Base-by-base conservation (phyloP, 2,329 filamentous ascomycete species). In the Neofusicoccum sp. region DNA sequence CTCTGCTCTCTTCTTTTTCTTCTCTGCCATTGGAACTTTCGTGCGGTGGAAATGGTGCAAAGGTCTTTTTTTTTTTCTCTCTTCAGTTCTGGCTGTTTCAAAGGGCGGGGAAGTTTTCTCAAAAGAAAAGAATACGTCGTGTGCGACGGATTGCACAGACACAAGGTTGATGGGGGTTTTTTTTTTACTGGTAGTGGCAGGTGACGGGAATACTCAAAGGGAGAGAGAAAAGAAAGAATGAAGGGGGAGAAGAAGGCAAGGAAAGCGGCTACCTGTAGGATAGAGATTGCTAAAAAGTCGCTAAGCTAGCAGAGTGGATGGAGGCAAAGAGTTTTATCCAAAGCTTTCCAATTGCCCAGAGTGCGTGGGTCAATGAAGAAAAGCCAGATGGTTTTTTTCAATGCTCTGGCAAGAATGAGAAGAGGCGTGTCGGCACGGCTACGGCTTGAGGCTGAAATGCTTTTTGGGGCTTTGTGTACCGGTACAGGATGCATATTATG, bases 241-340 rank as follows among this genome's bases (percentile, higher is more conserved):
- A 33, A 39, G 7, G 6, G n/a, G 37, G 28, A 44, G 12, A 16
- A 9, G 7, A 7, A 33, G 3, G 8, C n/a, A n/a, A 39, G 14
- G 14, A 44, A 33, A 33, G 41, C 8, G 41, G 41, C n/a, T 43
- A n/a, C n/a, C 7, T 58, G 54, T 58, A 58, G 54, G 54, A 58
- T 58, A 58, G 54, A 58, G 39, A 58, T 58, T 58, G 54, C 54
- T 45, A 12, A 36, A 28, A 36, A 58, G 41, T 45, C 29, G 29
- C 31, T 58, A 22, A 22, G 22, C 22, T 22, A 22, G 22, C 22
- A 22, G 22, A 22, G 22, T 22, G 22, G 22, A 22, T 22, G 22
- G 22, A 22, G 22, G 22, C 22, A 22, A 22, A 22, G 22, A 22
- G 22, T 22, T 22, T 22, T 22, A 22, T 22, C 22, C 22, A 22